These are phyloP conservation scores for Diaporthe humulicola DNA, from an alignment of 2,329 filamentous ascomycete species.

Conservation along the genomic window DNA sequence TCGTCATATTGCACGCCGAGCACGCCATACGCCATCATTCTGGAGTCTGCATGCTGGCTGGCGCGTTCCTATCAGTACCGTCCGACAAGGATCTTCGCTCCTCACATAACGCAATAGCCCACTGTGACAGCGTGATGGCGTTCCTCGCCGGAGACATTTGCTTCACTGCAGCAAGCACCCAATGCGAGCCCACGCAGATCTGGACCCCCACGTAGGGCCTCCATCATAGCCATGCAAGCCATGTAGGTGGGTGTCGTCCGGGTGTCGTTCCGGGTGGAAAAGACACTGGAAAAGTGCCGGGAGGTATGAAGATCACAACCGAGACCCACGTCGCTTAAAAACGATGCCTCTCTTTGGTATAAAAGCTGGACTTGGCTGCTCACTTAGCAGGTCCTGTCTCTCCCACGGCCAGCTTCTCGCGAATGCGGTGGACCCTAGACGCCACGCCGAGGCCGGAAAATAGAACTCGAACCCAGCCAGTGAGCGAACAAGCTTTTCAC, in stretches of 20 bases:
- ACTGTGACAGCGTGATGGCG: slow-evolving; percentile 29
- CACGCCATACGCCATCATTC: slow-evolving; percentile 3
- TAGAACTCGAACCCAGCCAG: neutral
- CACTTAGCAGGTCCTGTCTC: neutral
- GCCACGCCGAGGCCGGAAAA: neutral
- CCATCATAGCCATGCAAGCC: neutral
- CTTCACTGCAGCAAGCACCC: neutral
- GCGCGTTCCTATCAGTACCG: neutral
- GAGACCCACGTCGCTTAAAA: neutral
- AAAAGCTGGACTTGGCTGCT: neutral
- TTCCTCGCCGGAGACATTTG: neutral
- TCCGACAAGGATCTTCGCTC: slow-evolving; percentile 1
- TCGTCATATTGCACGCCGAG: slow-evolving; percentile 20
- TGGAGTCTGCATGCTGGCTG: neutral
- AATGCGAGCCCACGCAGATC: neutral
- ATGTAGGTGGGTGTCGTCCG: slow-evolving; percentile 5
- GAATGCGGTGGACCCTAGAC: neutral
- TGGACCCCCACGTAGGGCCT: neutral
- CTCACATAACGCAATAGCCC: slow-evolving; percentile 34
- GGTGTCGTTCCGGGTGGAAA: neutral
- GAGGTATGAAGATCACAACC: neutral
- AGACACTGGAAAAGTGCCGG: neutral
- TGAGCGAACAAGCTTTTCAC: neutral
- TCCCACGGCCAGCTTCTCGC: neutral
- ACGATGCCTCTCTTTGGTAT: neutral